Base-by-base conservation (phyloP, 1,139 yeast species). In the Geotrichum cucujoidarum region DNA sequence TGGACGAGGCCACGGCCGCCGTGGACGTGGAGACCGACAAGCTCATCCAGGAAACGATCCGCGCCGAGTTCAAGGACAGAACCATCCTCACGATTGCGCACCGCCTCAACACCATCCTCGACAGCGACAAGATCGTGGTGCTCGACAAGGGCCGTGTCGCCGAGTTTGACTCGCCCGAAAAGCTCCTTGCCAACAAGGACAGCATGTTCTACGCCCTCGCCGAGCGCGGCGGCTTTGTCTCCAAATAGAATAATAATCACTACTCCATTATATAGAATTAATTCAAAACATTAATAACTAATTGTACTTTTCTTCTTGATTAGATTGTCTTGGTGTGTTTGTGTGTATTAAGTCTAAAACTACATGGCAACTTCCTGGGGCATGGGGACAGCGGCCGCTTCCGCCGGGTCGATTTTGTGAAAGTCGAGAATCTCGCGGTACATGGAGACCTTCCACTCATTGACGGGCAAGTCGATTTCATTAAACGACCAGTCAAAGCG, bases 371-470 rank as follows among this genome's bases (percentile, higher is more conserved):
- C 7, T 25, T 8, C 30, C 30, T 24, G 8, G 10, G 27, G 10
- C 27, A 24, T 24, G 27, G 27, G 27, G 6, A 24, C 27, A 6
- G 27, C 27, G 10, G 6, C 10, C 10, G 27, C 27, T n/a, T n/a
- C n/a, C n/a, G n/a, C 36, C 25, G 53, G 24, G 45, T 78, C 86
- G 48, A 80, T 81, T 63, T 84, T 88, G 69, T 92, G 98, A 76
- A 90, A 92, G 66, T 90, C 97, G 57, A 92, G 74, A 55, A 92
- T 92, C 69, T 92, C 98, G 45, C 95, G 84, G 69, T 92, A 92
- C 97, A 92, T 92, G 98, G 92, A 92, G 22, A 90, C 96, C 70
- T 95, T 81, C 98, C 98, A 92, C 11, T 96, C 88, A 63, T 92
- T 97, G 20, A 92, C 95, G 1, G 98, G 97, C 60, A 92, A 75